These are phyloP conservation scores for Selaginella moellendorffii DNA, from an alignment of 75 land plant genomes.

Conservation along the genomic window DNA sequence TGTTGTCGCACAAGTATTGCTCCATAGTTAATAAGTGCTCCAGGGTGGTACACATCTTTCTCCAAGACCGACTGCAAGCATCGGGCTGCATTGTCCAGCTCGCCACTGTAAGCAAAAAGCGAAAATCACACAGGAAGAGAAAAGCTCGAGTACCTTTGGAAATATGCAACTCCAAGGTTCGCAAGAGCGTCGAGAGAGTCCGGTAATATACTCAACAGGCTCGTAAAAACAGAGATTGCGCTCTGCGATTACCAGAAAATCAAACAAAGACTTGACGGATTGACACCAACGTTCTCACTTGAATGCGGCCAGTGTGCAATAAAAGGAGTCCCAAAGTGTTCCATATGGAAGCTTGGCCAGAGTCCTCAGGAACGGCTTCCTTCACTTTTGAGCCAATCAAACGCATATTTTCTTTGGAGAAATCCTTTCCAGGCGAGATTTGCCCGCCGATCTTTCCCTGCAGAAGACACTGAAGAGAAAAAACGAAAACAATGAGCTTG, in stretches of 20 bases:
- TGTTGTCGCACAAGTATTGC: constrained; percentile 50
- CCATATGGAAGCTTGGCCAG: constrained; percentile 58
- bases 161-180: not conserved
- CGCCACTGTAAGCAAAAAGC: constrained; percentile 33
- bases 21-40: constrained; percentile 56
- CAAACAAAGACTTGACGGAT: not conserved
- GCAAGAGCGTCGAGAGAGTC: constrained; percentile 54
- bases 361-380: constrained; percentile 39
- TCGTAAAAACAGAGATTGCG: constrained; percentile 51
- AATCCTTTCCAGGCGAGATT: constrained; percentile 31
- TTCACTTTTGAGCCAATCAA: constrained; percentile 37
- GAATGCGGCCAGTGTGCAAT: constrained; percentile 47
- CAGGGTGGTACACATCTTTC: constrained; percentile 66
- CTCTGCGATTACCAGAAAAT: constrained; percentile 28
- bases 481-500: not conserved
- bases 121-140: not conserved
- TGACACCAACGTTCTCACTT: constrained; percentile 37
- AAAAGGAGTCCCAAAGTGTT: constrained; percentile 60
- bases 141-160: not conserved
- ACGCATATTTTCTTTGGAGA: constrained; percentile 43
- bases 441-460: constrained; percentile 33
- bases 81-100: constrained; percentile 42
- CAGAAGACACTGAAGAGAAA: constrained; percentile 39
- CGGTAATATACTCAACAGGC: constrained; percentile 37
- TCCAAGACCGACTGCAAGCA: constrained; percentile 53